Evolutionary conservation across 352 stramenopile species (phyloP).

Genomic region (Phytophthora chlamydospora): DNA sequence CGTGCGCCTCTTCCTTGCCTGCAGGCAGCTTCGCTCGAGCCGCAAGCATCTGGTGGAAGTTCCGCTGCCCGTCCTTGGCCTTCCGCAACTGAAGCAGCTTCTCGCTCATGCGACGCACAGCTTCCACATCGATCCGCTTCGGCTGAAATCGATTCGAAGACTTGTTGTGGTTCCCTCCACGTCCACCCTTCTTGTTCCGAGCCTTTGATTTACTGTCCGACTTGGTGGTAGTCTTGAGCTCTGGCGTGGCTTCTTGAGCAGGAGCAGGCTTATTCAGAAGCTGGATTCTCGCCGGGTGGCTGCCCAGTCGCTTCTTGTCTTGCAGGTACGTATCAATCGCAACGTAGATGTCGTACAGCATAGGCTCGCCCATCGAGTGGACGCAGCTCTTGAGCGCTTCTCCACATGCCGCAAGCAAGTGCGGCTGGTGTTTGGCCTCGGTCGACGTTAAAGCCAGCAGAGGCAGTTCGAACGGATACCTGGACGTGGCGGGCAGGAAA

Average conservation of each 20-base stretch:
- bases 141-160: constrained; percentile 10
- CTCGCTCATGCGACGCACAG: constrained; percentile 47
- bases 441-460: constrained; percentile 56
- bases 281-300: constrained; percentile 38
- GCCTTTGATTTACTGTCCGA: constrained; percentile 20
- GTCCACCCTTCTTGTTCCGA: constrained; percentile 23
- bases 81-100: constrained; percentile 50
- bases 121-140: constrained; percentile 43
- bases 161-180: constrained; percentile 26
- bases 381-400: constrained; percentile 57
- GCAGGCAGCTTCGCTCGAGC: constrained; percentile 67
- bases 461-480: constrained; percentile 81
- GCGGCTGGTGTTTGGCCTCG: constrained; percentile 41
- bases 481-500: constrained; percentile 50
- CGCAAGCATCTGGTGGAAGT: constrained; percentile 67
- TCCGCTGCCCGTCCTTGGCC: constrained; percentile 44
- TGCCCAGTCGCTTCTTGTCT: constrained; percentile 34
- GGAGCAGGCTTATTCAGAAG: constrained; percentile 30
- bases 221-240: constrained; percentile 12
- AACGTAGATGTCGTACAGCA: constrained; percentile 85
- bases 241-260: constrained; percentile 11
- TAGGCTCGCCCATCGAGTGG: constrained; percentile 67
- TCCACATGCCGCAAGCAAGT: constrained; percentile 55
- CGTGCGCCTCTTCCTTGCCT: constrained; percentile 55
- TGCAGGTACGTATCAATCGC: constrained; percentile 63